Conservation (phyloP, 345 rosid genomes). For the Angophora floribunda region DNA sequence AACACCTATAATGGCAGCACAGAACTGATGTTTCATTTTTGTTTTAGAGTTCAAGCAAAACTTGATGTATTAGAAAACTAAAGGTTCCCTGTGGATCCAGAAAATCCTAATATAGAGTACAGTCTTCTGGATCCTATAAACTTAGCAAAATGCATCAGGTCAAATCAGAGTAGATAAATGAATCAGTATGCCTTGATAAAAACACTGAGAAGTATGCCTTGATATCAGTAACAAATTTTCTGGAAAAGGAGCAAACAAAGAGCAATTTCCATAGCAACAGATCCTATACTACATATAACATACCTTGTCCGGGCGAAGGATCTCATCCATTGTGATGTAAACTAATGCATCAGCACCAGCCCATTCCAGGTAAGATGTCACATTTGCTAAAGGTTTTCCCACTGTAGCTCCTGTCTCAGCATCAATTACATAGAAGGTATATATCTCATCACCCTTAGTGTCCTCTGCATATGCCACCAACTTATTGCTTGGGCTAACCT, state of each 20-base stretch:
- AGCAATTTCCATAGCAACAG: neutral
- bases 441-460: constrained; percentile 75
- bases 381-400: constrained; percentile 43
- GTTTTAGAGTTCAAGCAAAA: neutral
- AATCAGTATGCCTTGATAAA: neutral
- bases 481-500: constrained; percentile 75
- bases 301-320: constrained; percentile 87
- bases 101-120: neutral
- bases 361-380: constrained; percentile 58
- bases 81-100: neutral
- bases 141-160: neutral
- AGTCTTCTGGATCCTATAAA: neutral
- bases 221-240: neutral
- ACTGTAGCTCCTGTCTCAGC: constrained; percentile 36
- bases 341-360: constrained; percentile 76
- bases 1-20: neutral
- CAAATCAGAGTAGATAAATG: neutral
- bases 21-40: neutral
- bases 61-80: neutral
- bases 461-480: constrained; percentile 87
- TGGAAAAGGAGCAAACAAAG: neutral
- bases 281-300: neutral
- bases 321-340: constrained; percentile 78
- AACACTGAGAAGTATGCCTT: neutral
- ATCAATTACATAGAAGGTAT: constrained; percentile 56